Evolutionary conservation across 179 eudicot species (phyloP), one percentile per base, ranked within the genome.

Genomic region (Actinidia arguta): DNA sequence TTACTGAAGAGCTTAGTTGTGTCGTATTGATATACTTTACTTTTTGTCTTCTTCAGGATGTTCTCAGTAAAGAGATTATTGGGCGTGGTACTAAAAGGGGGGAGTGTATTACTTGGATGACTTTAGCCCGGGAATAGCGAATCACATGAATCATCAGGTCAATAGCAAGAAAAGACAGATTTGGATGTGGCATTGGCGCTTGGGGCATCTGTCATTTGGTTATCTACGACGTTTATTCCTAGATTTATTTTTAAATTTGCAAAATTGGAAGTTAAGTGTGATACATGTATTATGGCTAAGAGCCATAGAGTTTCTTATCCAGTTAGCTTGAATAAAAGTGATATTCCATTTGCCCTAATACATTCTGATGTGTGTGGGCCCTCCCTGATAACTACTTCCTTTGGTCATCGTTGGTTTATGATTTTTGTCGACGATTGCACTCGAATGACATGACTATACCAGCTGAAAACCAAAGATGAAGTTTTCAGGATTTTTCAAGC

Each of bases 391-490:
- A 61, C 66, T 61, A 31, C 24, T 22, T 17, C 8, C 3, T 18
- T n/a, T 52, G 22, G 61, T 14, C 18, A 55, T 14, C 22, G 61
- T 55, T 55, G 61, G 18, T 17, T 55, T 55, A 20, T 82, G 17
- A 46, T 22, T 12, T 82, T 48, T 50, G 58, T 82, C 0, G 84
- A 75, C 51, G 82, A 78, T 63, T 79, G 62, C 10, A 70, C 78
- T 6, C 54, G 74, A 25, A 72, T 73, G 73, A 83, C 78, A 71
- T 83, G 64, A 27, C 27, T 61, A 8, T 61, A 83, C 52, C 16
- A 78, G 54, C 7, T 83, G 25, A 78, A 78, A 61, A 24, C 61
- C 59, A 83, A 83, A 51, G 18, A 48, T 58, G 79, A 79, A 6
- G 82, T 78, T 13, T 51, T 58, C 9, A 31, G 18, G 2, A n/a